Percentiles rank a stretch among this genome's conserved stretches.
Evolutionary conservation across 2,329 filamentous ascomycete species (phyloP).

Genomic region (Talaromyces sp.): DNA sequence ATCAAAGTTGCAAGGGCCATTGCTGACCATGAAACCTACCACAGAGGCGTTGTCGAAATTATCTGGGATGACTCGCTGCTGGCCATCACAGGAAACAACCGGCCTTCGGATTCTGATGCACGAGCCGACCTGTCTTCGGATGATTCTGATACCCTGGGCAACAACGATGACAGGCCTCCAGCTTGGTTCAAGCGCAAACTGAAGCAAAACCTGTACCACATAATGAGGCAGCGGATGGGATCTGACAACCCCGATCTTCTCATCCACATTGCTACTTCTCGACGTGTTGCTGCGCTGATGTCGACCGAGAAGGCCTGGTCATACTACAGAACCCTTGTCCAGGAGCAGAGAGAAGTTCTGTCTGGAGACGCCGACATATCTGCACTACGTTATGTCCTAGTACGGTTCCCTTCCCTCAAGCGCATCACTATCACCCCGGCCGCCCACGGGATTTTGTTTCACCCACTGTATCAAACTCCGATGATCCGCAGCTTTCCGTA

Average conservation of each 20-base stretch:
- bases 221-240: background rate
- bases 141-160: background rate
- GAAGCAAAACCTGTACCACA: background rate
- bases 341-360: conserved; percentile 28
- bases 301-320: conserved; percentile 23
- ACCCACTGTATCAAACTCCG: conserved; percentile 38
- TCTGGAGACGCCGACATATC: conserved; percentile 20
- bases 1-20: conserved; percentile 33
- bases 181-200: background rate
- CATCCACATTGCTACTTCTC: background rate
- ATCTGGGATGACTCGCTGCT: conserved; percentile 24
- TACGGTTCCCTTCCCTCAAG: conserved; percentile 30
- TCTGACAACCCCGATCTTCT: background rate
- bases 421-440: conserved; percentile 38
- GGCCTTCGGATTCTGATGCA: too few species aligned
- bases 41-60: conserved; percentile 30
- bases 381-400: conserved; percentile 29
- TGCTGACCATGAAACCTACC: conserved; percentile 31
- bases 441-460: conserved; percentile 32
- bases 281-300: conserved; percentile 9
- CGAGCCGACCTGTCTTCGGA: background rate
- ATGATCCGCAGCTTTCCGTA: conserved; percentile 37
- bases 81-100: too few species aligned
- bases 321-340: conserved; percentile 28
- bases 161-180: background rate